Base-by-base conservation (phyloP, 345 rosid genomes). In the Eucalyptus regnans region DNA sequence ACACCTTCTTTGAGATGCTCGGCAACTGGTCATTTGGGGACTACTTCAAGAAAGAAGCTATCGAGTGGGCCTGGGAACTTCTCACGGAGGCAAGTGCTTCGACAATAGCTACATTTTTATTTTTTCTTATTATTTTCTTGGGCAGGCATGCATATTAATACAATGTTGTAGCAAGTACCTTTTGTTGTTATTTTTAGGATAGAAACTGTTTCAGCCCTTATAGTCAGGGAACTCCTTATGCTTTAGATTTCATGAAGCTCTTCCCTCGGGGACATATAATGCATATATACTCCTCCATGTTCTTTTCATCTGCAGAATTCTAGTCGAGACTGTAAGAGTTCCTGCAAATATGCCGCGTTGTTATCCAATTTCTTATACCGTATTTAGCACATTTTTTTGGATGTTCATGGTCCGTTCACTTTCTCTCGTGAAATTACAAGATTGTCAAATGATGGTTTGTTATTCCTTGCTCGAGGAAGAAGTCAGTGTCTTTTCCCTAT, bases 21-120 rank as follows among this genome's bases (percentile, higher is more conserved):
- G 99, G 99, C 23, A 97, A 97, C 90, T 98, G 99, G 99, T 98
- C 99, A 3, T 98, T 98, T 89, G 99, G 99, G 71, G 98, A 97
- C 91, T 98, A 98, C 93, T 98, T 97, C 90, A 98, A 98, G 95
- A 92, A 91, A 58, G 99, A 98, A 88, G 99, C 99, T 9, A 98
- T 98, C 80, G 97, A 92, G 88, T 98, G 99, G 99, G 99, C 97
- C 83, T 98, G 99, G 98, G 99, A 98, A 91, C 96, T 98, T 86
- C 94, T 98, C 49, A 95, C 98, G 6, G 90, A 93, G 98, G 99
- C 94, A 88, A 86, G 29, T 86, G 6, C 51, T 46, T 87, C 22
- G 7, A 18, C 48, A 76, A 41, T 41, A 41, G 84, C 51, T 48
- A 17, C 49, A 37, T 13, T 15, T 43, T 54, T 20, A 12, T 25